Evolutionary conservation across 768 basidiomycete genomes (phyloP).

Genomic region (Chalciporus chontae): DNA sequence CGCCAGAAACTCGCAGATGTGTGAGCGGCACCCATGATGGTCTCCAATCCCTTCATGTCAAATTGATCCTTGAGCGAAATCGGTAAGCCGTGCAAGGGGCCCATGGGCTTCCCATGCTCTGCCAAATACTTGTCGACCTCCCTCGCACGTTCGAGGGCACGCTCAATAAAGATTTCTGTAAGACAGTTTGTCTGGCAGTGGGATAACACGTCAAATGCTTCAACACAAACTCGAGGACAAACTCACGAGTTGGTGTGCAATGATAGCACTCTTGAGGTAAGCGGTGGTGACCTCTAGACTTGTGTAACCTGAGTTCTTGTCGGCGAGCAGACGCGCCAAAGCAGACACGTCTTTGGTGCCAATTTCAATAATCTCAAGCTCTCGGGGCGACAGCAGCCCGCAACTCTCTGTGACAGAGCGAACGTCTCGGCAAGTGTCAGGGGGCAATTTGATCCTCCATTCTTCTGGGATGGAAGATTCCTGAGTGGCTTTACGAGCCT

Average conservation of each 20-base stretch:
- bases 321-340: constrained; percentile 19
- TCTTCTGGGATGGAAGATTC: constrained; percentile 22
- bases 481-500: constrained; percentile 16
- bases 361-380: constrained; percentile 20
- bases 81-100: constrained; percentile 51
- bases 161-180: constrained; percentile 27
- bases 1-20: not conserved
- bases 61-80: constrained; percentile 46
- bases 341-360: constrained; percentile 24
- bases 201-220: not conserved
- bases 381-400: constrained; percentile 21
- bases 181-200: constrained; percentile 25
- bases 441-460: constrained; percentile 20
- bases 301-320: constrained; percentile 20
- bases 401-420: constrained; percentile 19
- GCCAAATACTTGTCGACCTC: constrained; percentile 23
- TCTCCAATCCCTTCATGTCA: constrained; percentile 58
- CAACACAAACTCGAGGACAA: not conserved
- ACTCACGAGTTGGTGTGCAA: constrained; percentile 26
- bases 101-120: constrained; percentile 26
- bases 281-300: constrained; percentile 27
- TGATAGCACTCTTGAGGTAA: constrained; percentile 27
- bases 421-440: constrained; percentile 17
- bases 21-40: constrained; percentile 43
- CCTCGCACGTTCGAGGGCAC: constrained; percentile 22